Evolutionary conservation across 345 rosid species (phyloP).

Genomic region (Citropsis articulata): DNA sequence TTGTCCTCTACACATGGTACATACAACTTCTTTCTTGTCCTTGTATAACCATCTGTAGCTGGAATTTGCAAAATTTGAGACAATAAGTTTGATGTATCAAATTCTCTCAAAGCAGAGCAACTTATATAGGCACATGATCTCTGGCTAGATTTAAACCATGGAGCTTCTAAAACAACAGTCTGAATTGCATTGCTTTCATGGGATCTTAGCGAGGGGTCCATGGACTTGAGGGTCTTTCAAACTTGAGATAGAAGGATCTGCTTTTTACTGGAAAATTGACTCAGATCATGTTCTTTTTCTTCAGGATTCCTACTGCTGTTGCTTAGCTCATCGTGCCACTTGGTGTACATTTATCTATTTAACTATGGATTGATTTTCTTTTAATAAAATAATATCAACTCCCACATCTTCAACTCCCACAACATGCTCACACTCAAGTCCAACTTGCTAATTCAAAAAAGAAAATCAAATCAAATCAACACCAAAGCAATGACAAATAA

Average conservation of each 20-base stretch:
- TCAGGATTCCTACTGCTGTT: slow-evolving; percentile 20
- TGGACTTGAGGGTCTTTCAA: slow-evolving; percentile 66
- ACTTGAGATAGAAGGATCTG: slow-evolving; percentile 55
- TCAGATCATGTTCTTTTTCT: slow-evolving; percentile 30
- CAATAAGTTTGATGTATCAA: slow-evolving; percentile 26
- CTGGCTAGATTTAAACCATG: slow-evolving; percentile 74
- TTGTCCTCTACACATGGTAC: slow-evolving; percentile 93
- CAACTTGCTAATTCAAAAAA: too few relatives aligned
- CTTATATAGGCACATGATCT: slow-evolving; percentile 82
- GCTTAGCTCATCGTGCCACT: slow-evolving; percentile 6
- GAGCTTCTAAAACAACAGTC: slow-evolving; percentile 65
- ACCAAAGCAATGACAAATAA: too few relatives aligned
- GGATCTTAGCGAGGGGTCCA: slow-evolving; percentile 68
- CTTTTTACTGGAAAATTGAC: slow-evolving; percentile 57
- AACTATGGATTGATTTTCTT: too few relatives aligned
- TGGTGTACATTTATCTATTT: too few relatives aligned
- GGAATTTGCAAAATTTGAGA: slow-evolving; percentile 47
- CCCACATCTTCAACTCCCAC: too few relatives aligned
- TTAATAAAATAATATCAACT: too few relatives aligned
- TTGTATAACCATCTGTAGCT: slow-evolving; percentile 31
- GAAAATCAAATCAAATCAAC: too few relatives aligned
- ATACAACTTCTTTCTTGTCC: slow-evolving; percentile 55
- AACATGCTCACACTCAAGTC: too few relatives aligned
- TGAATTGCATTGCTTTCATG: slow-evolving; percentile 75
- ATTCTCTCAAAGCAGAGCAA: slow-evolving; percentile 77